These are phyloP conservation scores for Bremia lactucae DNA, from an alignment of 352 stramenopile species.

Conservation along the genomic window DNA sequence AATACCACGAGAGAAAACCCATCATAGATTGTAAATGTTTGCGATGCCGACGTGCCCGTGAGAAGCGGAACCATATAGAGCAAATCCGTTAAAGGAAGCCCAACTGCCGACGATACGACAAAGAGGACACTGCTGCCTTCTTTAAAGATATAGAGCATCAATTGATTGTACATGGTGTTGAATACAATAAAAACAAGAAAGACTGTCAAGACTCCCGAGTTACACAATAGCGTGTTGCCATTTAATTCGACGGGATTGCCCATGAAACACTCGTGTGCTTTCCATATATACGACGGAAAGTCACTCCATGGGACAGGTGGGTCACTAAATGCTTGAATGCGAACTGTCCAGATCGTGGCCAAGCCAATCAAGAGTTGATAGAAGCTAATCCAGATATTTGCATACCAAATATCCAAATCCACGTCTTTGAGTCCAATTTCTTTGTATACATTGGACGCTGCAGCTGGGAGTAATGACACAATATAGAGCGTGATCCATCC, in stretches of 20 bases:
- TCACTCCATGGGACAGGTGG: conserved; percentile 65
- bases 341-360: conserved; percentile 68
- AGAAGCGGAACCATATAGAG: conserved; percentile 78
- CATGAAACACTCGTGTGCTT: conserved; percentile 68
- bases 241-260: conserved; percentile 60
- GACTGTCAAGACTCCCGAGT: conserved; percentile 55
- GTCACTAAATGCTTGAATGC: conserved; percentile 71
- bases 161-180: conserved; percentile 82
- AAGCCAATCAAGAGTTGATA: conserved; percentile 74
- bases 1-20: conserved; percentile 81
- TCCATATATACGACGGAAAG: conserved; percentile 50
- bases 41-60: conserved; percentile 49
- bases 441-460: conserved; percentile 82
- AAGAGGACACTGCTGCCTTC: conserved; percentile 83
- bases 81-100: conserved; percentile 71
- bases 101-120: conserved; percentile 76
- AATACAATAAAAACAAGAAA: conserved; percentile 83
- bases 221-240: conserved; percentile 41
- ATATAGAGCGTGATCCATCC: conserved; percentile 79
- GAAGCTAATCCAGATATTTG: conserved; percentile 77
- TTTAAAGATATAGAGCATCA: conserved; percentile 87
- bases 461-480: conserved; percentile 51
- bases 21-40: conserved; percentile 82
- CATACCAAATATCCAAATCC: conserved; percentile 84
- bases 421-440: conserved; percentile 83